Base-by-base conservation (phyloP, 768 basidiomycete genomes). In the Rubroboletus satanas region DNA sequence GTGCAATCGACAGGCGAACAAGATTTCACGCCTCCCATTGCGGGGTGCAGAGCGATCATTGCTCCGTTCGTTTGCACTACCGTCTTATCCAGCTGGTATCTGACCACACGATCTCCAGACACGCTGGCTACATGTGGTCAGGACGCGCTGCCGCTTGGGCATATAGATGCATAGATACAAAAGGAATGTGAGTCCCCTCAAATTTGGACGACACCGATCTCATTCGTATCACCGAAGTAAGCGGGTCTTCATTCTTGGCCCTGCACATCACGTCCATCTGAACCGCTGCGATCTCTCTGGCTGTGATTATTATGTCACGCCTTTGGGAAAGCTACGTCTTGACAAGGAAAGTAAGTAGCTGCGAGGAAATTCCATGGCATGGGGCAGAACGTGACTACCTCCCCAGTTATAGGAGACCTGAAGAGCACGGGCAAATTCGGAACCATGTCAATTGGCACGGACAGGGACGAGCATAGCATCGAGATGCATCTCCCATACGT, bases 401-500 rank as follows among this genome's bases (percentile, higher is more conserved):
- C 42, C 9, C 17, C 36, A 70, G 68, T 28, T 18, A 57, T 66
- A 51, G 46, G 48, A 31, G 46, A 41, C 45, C 47, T 62, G 33
- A 61, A 57, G 47, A 38, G 14, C 46, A 60, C 56, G 1, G 58
- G 56, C 4, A 73, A 83, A 51, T 98, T 98, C 62, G 77, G 80
- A 36, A 73, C 77, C 10, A 85, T 99, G 83, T 74, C 73, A 17
- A 60, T 78, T 3, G 63, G 73, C 2, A 84, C 83, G 2, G 97
- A 99, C 66, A 93, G 94, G 71, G 91, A 87, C 29, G 97, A 99
- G 65, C 97, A 99, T 69, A 95, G 92, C 66, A 83, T 99, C 51
- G 97, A 99, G 74, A 95, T 99, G 92, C 95, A 98, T 64, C 79
- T 98, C 17, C 94, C 96, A 6, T 95, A 92, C 69, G 75, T 97